A percentile compares a stretch with the other conserved stretches of the same genome.
These are phyloP conservation scores for Boletus eberwhitei DNA, from an alignment of 768 basidiomycete species.

Conservation along the genomic window DNA sequence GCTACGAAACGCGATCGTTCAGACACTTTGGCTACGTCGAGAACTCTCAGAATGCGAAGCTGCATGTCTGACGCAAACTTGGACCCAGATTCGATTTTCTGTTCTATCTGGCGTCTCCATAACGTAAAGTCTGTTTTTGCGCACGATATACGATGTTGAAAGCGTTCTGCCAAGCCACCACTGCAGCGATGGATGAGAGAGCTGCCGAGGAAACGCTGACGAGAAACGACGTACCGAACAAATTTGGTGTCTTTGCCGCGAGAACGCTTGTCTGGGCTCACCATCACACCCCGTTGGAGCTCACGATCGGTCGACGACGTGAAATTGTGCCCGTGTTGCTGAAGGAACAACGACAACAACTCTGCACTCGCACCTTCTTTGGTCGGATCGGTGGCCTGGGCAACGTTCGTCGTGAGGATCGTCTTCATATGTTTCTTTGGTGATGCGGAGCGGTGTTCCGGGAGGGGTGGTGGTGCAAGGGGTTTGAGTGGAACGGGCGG, in stretches of 20 bases:
- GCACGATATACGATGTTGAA: conserved; percentile 41
- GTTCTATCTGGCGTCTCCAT: conserved; percentile 52
- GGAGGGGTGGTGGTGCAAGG: conserved; percentile 30
- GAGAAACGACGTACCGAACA: conserved; percentile 39
- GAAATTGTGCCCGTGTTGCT: conserved; percentile 40
- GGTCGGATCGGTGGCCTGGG: conserved; percentile 48
- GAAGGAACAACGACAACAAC: conserved; percentile 51
- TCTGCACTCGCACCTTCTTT: conserved; percentile 50
- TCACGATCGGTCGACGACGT: conserved; percentile 36
- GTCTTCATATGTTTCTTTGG: conserved; percentile 42
- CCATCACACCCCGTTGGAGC: conserved; percentile 47
- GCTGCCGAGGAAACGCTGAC: too few species aligned
- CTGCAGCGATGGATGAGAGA: conserved; percentile 28
- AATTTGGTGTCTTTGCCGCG: conserved; percentile 44
- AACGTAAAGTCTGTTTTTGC: conserved; percentile 45
- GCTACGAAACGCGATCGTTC: conserved; percentile 28
- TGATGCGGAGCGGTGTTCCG: conserved; percentile 11
- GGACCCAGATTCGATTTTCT: conserved; percentile 29
- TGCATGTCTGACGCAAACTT: conserved; percentile 39
- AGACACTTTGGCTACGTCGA: conserved; percentile 33
- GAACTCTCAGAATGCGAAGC: conserved; percentile 42
- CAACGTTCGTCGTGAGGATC: conserved; percentile 51
- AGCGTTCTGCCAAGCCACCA: conserved; percentile 54
- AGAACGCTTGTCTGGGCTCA: conserved; percentile 56
- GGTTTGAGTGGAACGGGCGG: conserved; percentile 18